These are phyloP conservation scores for Termitomyces sp. DNA, from an alignment of 1,284 basidiomycete species.

Conservation along the genomic window DNA sequence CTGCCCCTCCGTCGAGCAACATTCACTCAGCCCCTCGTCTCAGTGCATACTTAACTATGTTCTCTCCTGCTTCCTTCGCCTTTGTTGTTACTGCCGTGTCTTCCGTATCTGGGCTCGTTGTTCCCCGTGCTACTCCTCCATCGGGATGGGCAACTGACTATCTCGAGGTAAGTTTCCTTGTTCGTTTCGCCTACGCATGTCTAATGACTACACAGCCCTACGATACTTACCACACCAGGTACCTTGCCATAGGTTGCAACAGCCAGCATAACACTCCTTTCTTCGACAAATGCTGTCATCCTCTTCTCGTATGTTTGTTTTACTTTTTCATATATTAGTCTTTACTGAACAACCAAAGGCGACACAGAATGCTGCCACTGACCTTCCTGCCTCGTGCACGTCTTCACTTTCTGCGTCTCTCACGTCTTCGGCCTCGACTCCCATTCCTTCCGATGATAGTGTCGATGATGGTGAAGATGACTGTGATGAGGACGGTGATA, in stretches of 20 bases:
- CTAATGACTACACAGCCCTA: slow-evolving; percentile 36
- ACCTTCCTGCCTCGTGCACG: slow-evolving; percentile 52
- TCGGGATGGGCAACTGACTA: slow-evolving; percentile 36
- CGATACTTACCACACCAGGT: slow-evolving; percentile 57
- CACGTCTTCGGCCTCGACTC: slow-evolving; percentile 16
- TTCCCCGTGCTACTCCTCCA: slow-evolving; percentile 42
- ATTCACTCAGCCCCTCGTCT: slow-evolving; percentile 18
- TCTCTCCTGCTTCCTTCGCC: slow-evolving; percentile 40
- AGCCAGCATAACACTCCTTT: slow-evolving; percentile 61
- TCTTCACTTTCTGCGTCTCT: slow-evolving; percentile 19
- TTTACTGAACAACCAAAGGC: slow-evolving; percentile 26
- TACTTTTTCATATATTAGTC: not conserved
- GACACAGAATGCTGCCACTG: slow-evolving; percentile 40
- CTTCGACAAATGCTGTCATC: slow-evolving; percentile 52
- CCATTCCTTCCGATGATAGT: slow-evolving; percentile 23
- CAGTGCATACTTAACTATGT: slow-evolving; percentile 31
- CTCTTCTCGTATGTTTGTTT: slow-evolving; percentile 37
- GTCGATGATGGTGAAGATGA: slow-evolving; percentile 29
- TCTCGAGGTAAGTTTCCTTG: slow-evolving; percentile 41
- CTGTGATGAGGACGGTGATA: slow-evolving; percentile 25
- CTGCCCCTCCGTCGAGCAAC: slow-evolving; percentile 24
- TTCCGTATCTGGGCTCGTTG: slow-evolving; percentile 36
- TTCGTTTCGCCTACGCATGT: not conserved
- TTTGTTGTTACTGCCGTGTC: slow-evolving; percentile 43
- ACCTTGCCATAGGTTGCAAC: slow-evolving; percentile 46